Base-by-base conservation (phyloP, 2,329 filamentous ascomycete species). In the Shiraia sp. region DNA sequence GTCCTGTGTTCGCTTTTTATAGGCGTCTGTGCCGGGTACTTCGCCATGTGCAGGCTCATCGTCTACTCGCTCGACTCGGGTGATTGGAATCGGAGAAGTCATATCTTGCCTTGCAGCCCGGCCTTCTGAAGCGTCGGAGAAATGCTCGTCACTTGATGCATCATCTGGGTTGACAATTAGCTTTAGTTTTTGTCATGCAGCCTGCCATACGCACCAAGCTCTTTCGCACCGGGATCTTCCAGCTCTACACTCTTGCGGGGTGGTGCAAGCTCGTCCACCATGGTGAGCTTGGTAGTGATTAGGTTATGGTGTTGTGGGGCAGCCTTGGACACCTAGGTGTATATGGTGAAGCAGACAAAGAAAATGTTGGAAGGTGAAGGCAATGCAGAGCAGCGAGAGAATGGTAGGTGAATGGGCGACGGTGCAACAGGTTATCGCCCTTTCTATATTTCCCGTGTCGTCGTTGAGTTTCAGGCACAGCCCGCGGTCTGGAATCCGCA, bases 51-150 rank as follows among this genome's bases (percentile, higher is more conserved):
- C 73, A 10, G 79, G 77, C 45, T 70, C 65, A 55, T 80, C 75
- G 61, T 85, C 82, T 29, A 84, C 78, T 56, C 78, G 77, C 66
- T 85, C 82, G 17, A 85, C 79, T 49, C 81, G 74, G n/a, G 81
- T 85, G 36, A 76, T 74, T 17, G 82, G 82, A 40, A 83, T 76
- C 37, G 79, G 77, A 8, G 79, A 81, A 32, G 68, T 68, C 51
- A 69, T 63, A 51, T 72, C 65, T 37, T 74, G 73, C 39, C 66
- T 61, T 59, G 49, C 57, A 58, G 59, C 51, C 57, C 56, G 65
- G 63, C 80, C 82, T 72, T 85, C 82, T 30, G 76, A 80, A 42
- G 82, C 82, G 60, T 85, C 82, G 32, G 81, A 83, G 65, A 85
- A 86, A 67, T 85, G 79, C 48, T 85, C 82, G 34, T 81, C 78